phyloP scores from a whole-genome alignment of 2,329 filamentous ascomycete genomes.

The Coniochaeta hoffmannii region DNA sequence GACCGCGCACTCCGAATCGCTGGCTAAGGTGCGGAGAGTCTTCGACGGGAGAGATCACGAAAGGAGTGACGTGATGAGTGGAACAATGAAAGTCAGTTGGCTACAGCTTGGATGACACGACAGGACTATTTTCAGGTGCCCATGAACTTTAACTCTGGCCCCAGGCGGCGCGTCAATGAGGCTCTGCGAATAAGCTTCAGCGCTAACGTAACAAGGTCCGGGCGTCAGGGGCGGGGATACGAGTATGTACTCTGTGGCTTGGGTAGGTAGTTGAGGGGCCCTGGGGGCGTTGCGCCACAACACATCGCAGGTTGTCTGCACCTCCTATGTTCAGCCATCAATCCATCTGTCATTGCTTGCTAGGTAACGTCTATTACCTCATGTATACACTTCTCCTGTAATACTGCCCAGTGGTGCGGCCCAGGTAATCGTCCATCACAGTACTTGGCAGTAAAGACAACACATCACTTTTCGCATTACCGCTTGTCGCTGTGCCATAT shows the following conservation, averaged over 20 bases:
- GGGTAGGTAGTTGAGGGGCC: too few relatives aligned
- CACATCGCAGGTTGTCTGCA: too few relatives aligned
- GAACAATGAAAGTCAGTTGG: background rate
- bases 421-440: too few relatives aligned
- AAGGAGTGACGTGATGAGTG: conserved; percentile 4
- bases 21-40: too few relatives aligned
- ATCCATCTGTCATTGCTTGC: too few relatives aligned
- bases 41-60: too few relatives aligned
- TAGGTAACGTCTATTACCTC: too few relatives aligned
- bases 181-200: background rate
- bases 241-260: background rate
- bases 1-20: too few relatives aligned
- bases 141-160: background rate
- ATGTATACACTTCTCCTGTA: too few relatives aligned
- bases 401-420: too few relatives aligned
- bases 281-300: too few relatives aligned
- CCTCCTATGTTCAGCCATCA: too few relatives aligned
- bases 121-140: background rate
- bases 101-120: background rate
- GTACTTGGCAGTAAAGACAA: background rate
- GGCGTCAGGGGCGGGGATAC: background rate
- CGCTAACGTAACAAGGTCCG: background rate
- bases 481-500: background rate
- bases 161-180: background rate
- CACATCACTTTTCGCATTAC: background rate